Evolutionary conservation across 225 moss, liverwort and hornwort species (phyloP).

Genomic region (Takakia lepidozioides): DNA sequence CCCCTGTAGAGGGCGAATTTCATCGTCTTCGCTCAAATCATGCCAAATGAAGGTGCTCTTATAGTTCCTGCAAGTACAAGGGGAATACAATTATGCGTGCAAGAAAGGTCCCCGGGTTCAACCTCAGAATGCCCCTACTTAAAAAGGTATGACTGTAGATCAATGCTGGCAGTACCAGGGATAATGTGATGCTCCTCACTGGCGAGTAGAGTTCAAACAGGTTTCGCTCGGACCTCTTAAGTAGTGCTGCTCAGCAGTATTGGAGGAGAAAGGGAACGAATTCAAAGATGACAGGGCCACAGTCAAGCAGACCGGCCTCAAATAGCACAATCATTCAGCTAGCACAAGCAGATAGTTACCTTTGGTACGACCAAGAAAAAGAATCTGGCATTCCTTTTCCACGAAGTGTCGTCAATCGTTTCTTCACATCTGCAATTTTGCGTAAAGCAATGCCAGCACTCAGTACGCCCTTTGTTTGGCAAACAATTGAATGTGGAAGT

Average conservation of each 20-base stretch:
- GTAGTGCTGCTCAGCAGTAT: too few relatives aligned
- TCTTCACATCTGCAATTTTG: slow-evolving; percentile 83
- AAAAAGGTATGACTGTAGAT: not conserved
- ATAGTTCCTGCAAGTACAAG: slow-evolving; percentile 34
- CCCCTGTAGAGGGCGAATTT: slow-evolving; percentile 27
- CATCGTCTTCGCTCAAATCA: slow-evolving; percentile 37
- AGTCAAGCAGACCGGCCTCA: too few relatives aligned
- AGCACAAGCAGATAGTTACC: slow-evolving; percentile 9
- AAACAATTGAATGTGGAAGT: too few relatives aligned
- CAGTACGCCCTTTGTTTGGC: too few relatives aligned
- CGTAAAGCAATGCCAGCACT: too few relatives aligned
- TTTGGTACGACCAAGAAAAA: slow-evolving; percentile 80
- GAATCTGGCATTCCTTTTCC: slow-evolving; percentile 86
- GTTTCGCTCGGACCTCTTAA: too few relatives aligned
- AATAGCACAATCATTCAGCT: not conserved
- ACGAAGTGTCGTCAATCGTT: slow-evolving; percentile 66
- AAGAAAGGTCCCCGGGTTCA: not conserved
- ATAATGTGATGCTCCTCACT: not conserved
- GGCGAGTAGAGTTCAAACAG: too few relatives aligned
- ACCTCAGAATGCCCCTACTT: not conserved
- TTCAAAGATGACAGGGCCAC: too few relatives aligned
- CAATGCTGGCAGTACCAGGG: not conserved
- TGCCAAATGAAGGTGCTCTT: slow-evolving; percentile 44
- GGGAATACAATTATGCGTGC: not conserved
- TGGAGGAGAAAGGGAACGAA: too few relatives aligned